Conservation (phyloP, 148 eudicot genomes). For the Cornus kousa region DNA sequence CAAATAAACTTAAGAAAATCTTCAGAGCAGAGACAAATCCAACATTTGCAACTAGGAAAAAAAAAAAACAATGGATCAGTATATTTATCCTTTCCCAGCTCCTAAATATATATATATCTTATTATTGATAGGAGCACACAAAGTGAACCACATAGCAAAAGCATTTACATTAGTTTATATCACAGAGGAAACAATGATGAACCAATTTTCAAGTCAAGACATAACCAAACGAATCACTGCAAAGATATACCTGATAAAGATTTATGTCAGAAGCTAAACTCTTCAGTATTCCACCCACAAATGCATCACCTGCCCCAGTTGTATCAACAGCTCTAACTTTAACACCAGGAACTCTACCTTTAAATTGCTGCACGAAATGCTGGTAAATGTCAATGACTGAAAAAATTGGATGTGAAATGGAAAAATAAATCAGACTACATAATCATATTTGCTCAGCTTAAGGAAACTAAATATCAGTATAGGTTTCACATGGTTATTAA, state of each 20-base stretch:
- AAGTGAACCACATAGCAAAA: not conserved
- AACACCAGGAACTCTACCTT: constrained; percentile 64
- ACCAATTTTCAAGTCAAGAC: not conserved
- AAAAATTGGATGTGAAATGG: not conserved
- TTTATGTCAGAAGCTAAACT: constrained; percentile 59
- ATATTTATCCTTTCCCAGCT: not conserved
- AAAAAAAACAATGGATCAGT: not conserved
- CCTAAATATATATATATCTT: not conserved
- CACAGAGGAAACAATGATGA: not conserved
- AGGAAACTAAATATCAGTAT: not conserved
- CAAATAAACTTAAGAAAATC: not conserved
- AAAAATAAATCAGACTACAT: not conserved
- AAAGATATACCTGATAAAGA: constrained; percentile 46
- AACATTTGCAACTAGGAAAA: not conserved
- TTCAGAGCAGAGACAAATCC: not conserved
- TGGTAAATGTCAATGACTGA: not conserved
- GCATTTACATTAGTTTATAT: not conserved
- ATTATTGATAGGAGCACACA: not conserved
- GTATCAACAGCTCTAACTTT: constrained; percentile 78
- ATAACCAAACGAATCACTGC: not conserved
- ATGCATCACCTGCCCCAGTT: constrained; percentile 96
- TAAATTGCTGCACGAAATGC: constrained; percentile 50
- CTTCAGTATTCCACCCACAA: constrained; percentile 66
- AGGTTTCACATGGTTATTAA: not conserved
- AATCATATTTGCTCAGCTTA: not conserved